Percentiles rank a stretch among this genome's conserved stretches.
Conservation (phyloP, 768 basidiomycete genomes). For the Melanogaster broomeanus region DNA sequence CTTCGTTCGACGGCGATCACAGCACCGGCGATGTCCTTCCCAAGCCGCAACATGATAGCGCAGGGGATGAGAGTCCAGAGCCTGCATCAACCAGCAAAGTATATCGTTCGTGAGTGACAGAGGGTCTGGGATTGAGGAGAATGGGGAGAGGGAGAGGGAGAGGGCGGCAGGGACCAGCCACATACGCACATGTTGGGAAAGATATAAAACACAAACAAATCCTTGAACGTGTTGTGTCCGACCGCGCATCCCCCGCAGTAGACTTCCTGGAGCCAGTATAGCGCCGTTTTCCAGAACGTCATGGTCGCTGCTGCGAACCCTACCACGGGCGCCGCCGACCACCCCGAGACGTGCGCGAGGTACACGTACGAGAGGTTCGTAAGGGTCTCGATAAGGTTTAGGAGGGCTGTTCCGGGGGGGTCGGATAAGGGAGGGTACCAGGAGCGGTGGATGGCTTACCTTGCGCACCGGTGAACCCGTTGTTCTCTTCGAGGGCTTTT, state of each 20-base stretch:
- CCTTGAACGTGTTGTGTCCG: conserved; percentile 66
- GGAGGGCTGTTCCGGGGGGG: no score
- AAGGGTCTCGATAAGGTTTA: conserved; percentile 80
- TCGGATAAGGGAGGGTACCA: no score
- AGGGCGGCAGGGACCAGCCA: no score
- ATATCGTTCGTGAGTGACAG: neutral
- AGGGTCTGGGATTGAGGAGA: no score
- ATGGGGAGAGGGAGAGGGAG: no score
- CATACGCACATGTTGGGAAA: conserved; percentile 74
- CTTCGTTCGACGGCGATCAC: conserved; percentile 35
- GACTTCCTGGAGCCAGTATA: conserved; percentile 82
- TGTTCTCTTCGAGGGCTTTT: conserved; percentile 57
- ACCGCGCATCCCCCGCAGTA: conserved; percentile 71
- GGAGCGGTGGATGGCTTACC: conserved; percentile 43
- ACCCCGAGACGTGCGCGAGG: conserved; percentile 60
- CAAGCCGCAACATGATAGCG: conserved; percentile 58
- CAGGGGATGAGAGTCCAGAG: conserved; percentile 78
- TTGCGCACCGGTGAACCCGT: conserved; percentile 88
- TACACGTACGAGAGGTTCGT: conserved; percentile 78
- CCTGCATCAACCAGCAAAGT: conserved; percentile 36
- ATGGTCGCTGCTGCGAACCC: conserved; percentile 74
- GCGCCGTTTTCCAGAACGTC: conserved; percentile 82
- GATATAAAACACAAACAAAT: conserved; percentile 66
- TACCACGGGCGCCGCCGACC: conserved; percentile 69
- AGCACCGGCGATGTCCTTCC: conserved; percentile 57